phyloP scores from a whole-genome alignment of 192 early-diverging fungal genomes.

The Anaeromyces robustus region DNA sequence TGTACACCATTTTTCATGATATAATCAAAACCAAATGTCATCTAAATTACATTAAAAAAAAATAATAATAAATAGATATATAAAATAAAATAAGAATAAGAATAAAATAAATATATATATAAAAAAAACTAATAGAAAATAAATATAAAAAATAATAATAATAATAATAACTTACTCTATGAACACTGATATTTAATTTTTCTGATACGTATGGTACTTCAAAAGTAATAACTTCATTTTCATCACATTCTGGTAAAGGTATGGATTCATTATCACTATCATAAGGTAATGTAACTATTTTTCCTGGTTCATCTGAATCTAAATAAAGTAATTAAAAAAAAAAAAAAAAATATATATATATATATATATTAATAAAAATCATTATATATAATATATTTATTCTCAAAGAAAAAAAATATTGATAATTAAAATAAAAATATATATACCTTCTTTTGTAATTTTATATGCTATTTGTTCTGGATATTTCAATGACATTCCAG shows the following conservation, averaged over 20 bases:
- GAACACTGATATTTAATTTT: background rate
- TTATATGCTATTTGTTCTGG: conserved; percentile 1
- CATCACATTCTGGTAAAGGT: conserved; percentile 12
- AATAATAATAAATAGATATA: no score
- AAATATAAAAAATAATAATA: no score
- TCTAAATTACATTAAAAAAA: conserved; percentile 9
- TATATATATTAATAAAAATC: background rate
- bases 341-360: background rate
- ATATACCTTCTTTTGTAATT: conserved; percentile 7
- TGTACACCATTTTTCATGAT: conserved; percentile 14
- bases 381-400: no score
- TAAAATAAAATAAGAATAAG: no score
- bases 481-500: background rate
- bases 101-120: no score
- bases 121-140: no score
- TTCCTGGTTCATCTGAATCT: conserved; percentile 11
- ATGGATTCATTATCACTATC: conserved; percentile 19
- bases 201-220: conserved; percentile 22
- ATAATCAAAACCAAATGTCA: conserved; percentile 25
- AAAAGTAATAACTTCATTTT: conserved; percentile 20
- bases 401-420: no score
- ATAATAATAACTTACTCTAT: background rate
- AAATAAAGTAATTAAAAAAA: background rate
- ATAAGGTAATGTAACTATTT: background rate
- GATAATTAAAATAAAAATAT: conserved; percentile 9